Base-by-base conservation (phyloP, 495 filamentous ascomycete species). In the Cetradonia linearis region DNA sequence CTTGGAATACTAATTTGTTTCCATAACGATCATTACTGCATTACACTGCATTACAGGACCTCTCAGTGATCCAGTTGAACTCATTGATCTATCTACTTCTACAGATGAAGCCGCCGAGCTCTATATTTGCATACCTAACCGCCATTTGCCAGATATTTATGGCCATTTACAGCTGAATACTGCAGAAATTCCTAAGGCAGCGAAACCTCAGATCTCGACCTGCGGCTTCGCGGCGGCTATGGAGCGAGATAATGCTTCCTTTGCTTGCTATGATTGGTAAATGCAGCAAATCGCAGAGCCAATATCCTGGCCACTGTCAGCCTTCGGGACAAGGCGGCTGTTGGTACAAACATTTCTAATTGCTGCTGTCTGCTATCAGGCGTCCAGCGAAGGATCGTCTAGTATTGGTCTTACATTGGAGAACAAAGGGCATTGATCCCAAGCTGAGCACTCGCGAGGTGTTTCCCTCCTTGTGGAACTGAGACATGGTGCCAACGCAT, bases 261-360 rank as follows among this genome's bases (percentile, higher is more conserved):
- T 42, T 37, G 18, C 11, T 38, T 27, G 34, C 36, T 56, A 23
- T 56, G 11, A 56, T 56, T 40, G 54, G 54, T 20, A 3, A 56
- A 56, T 37, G 25, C 34, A 56, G 54, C 28, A 54, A 56, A 40
- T 56, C 28, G 20, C 23, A 37, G 11, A 38, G 8, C 54, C 23
- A 40, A 31, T 34, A 56, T 56, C 54, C 54, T 25, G 23, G 54
- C 34, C 42, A 46, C 42, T 46, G 42, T 46, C 42, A 25, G 42
- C 50, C 33, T 36, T n/a, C 28, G 31, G 34, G 33, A n/a, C 50
- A 54, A 54, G 50, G 50, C 50, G 28, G 50, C 50, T 36, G 50
- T 54, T 54, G 50, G 30, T 6, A 34, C 10, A 30, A 28, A 9
- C 31, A 10, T 23, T 27, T 13, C 48, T 52, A n/a, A 25, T 11